Conservation (phyloP, 176 grass and related monocot species). For the Phoenix roebelenii region DNA sequence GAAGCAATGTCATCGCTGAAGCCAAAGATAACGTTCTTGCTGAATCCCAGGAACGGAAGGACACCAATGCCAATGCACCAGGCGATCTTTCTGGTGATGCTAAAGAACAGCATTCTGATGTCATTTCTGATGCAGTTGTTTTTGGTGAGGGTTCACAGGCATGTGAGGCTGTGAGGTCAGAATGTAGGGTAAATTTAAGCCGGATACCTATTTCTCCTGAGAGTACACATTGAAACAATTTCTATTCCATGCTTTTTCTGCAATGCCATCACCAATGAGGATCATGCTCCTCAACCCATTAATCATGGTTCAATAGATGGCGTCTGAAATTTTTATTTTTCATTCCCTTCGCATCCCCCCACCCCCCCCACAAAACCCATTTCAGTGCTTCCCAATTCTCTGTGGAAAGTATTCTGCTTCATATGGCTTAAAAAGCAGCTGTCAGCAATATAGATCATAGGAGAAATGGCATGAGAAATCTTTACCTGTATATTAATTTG, state of each 20-base stretch:
- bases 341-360: too few species aligned
- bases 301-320: too few species aligned
- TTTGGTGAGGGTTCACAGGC: slow-evolving; percentile 18
- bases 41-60: not conserved
- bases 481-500: too few species aligned
- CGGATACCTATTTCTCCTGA: slow-evolving; percentile 34
- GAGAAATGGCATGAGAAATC: too few species aligned
- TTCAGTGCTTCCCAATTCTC: too few species aligned
- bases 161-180: slow-evolving; percentile 18
- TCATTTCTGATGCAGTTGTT: slow-evolving; percentile 9
- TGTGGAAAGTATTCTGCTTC: too few species aligned
- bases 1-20: not conserved
- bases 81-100: not conserved
- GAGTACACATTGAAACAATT: slow-evolving; percentile 30
- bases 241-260: not conserved
- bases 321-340: too few species aligned
- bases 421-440: too few species aligned
- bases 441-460: too few species aligned
- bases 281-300: too few species aligned
- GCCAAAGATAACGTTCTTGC: not conserved
- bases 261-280: too few species aligned
- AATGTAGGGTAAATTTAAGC: slow-evolving; percentile 26
- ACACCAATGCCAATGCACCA: not conserved
- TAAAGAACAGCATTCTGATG: slow-evolving; percentile 7
- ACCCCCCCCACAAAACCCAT: too few species aligned